phyloP scores from a whole-genome alignment of 1,284 basidiomycete species.

The Phaffia rhodozyma region DNA sequence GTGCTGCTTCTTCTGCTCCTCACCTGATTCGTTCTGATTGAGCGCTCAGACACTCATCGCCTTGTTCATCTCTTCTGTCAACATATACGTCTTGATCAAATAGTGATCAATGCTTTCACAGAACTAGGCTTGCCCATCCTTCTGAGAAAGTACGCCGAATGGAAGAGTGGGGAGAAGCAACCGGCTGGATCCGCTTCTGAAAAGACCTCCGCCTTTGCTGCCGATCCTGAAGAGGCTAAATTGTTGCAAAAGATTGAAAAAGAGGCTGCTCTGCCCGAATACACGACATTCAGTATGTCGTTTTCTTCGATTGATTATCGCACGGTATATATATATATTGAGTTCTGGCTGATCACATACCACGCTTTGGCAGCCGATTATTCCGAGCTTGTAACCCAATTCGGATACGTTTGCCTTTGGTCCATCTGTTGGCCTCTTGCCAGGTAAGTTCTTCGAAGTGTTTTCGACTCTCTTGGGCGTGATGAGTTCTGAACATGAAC shows the following conservation, averaged over 20 bases:
- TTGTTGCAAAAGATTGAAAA: slow-evolving; percentile 57
- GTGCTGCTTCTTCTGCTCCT: slow-evolving; percentile 15
- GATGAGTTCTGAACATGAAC: slow-evolving; percentile 10
- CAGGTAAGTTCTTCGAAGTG: slow-evolving; percentile 41
- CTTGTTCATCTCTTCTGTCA: background rate
- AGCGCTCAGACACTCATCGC: background rate
- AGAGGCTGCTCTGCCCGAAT: slow-evolving; percentile 70
- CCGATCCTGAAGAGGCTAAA: slow-evolving; percentile 24
- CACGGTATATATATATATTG: background rate
- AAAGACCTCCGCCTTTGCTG: too few relatives aligned
- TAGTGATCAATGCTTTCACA: slow-evolving; percentile 59
- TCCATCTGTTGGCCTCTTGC: slow-evolving; percentile 90
- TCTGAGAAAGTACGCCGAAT: slow-evolving; percentile 48
- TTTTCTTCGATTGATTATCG: background rate
- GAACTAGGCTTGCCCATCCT: slow-evolving; percentile 79
- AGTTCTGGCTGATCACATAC: background rate
- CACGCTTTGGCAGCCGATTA: slow-evolving; percentile 49
- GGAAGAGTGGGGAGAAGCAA: slow-evolving; percentile 24
- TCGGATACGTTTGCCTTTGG: slow-evolving; percentile 87
- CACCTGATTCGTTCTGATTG: background rate
- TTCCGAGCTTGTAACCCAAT: slow-evolving; percentile 84
- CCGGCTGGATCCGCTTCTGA: background rate
- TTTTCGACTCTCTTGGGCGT: background rate
- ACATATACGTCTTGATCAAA: too few relatives aligned
- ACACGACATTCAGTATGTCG: slow-evolving; percentile 51